Evolutionary conservation across 2,329 filamentous ascomycete genomes (phyloP).

Genomic region (Colletotrichum phormii): DNA sequence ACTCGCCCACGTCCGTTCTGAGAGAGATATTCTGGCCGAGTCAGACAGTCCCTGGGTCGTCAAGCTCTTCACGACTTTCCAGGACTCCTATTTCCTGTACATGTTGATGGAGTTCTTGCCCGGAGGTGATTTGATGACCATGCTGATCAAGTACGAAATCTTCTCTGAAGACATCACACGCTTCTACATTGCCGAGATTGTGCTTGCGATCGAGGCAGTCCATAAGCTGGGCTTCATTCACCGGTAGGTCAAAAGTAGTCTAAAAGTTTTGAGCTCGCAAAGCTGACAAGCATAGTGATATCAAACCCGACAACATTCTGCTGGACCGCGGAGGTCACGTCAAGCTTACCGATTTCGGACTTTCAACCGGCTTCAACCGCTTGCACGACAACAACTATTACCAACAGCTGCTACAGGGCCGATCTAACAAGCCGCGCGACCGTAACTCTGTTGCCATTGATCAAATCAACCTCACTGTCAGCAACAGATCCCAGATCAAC

Average conservation of each 20-base stretch:
- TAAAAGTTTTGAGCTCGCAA: too few relatives aligned
- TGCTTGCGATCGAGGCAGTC: constrained; percentile 97
- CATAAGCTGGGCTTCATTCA: constrained; percentile 99
- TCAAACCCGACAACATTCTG: constrained; percentile 99
- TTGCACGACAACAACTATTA: constrained; percentile 99
- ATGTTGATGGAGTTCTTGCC: constrained; percentile 99
- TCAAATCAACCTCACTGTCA: constrained; percentile 97
- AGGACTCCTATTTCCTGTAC: constrained; percentile 95
- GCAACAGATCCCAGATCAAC: constrained; percentile 97
- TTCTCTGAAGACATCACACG: constrained; percentile 98
- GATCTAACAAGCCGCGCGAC: constrained; percentile 79
- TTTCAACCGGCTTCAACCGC: constrained; percentile 98
- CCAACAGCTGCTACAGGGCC: constrained; percentile 90
- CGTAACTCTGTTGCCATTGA: constrained; percentile 95
- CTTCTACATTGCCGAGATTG: constrained; percentile 99
- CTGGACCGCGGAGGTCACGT: constrained; percentile 96
- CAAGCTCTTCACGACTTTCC: constrained; percentile 98
- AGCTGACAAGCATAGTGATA: constrained; percentile 73
- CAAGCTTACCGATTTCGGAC: constrained; percentile 97
- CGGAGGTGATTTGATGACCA: constrained; percentile 98
- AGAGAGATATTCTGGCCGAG: constrained; percentile 97
- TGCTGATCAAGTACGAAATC: constrained; percentile 99
- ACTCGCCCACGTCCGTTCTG: constrained; percentile 94
- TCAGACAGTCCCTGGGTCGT: constrained; percentile 99
- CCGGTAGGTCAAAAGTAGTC: constrained; percentile 72